Base-by-base conservation (phyloP, 257 asterid genomes). In the Scutellaria baicalensis region DNA sequence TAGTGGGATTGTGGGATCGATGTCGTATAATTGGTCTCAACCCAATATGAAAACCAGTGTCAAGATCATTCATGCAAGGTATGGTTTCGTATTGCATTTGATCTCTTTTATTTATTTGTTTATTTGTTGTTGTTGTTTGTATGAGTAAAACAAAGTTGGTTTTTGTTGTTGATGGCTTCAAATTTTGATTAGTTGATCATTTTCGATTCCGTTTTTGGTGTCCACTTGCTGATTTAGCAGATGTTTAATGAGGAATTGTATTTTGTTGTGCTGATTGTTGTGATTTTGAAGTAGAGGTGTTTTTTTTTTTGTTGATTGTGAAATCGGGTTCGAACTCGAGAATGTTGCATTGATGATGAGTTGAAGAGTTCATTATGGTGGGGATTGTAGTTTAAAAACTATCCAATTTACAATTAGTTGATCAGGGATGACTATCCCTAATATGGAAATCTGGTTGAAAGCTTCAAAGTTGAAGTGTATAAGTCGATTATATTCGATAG, bases 21-120 rank as follows among this genome's bases (percentile, higher is more conserved):
- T 90, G 88, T 96, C 98, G 14, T 92, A 88, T 76, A 92, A 92
- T 77, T 92, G 97, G 97, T 90, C 98, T 69, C 95, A 84, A 51
- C 97, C 98, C 16, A 81, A 85, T 38, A 92, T 92, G 98, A 92
- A 92, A 75, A 82, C 95, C 42, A 92, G 95, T 60, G 96, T 90
- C 66, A 92, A 83, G 91, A 85, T 92, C 40, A 88, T 92, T 82
- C 98, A 92, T 67, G 97, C 97, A 9, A 92, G 97, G 98, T 88
- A 59, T 50, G 43, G 7, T 1, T 58, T 2, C 3, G 2, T 36
- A 2, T 13, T 11, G 39, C 6, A 5, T 49, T 54, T 18, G 17
- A 13, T 49, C 49, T 59, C 13, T 16, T 2, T 1, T 6, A 35
- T 31, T 66, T 66, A 18, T 9, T 35, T 49, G 38, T 16, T 66